Conservation (phyloP, 1,139 yeast species). For the Geotrichum cucujoidarum region DNA sequence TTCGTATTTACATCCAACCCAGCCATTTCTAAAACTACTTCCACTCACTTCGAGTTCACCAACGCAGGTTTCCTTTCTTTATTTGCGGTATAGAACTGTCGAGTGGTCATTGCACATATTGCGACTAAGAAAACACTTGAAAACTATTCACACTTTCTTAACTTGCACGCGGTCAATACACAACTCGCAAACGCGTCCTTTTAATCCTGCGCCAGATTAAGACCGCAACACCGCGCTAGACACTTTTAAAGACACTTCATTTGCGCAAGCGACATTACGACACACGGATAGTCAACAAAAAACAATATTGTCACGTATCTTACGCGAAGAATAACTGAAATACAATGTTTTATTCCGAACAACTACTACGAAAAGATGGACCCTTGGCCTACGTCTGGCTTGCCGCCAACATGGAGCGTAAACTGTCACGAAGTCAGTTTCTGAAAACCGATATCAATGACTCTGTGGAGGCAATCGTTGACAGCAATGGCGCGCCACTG, state of each 20-base stretch:
- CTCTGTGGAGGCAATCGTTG: conserved; percentile 55
- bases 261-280: too few relatives aligned
- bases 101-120: too few relatives aligned
- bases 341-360: conserved; percentile 42
- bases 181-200: conserved; percentile 4
- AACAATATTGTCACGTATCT: too few relatives aligned
- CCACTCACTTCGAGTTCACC: too few relatives aligned
- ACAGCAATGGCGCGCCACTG: conserved; percentile 43
- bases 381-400: conserved; percentile 91
- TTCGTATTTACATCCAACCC: background rate
- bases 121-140: too few relatives aligned
- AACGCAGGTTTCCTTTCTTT: too few relatives aligned
- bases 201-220: background rate
- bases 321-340: too few relatives aligned
- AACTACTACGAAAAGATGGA: conserved; percentile 59
- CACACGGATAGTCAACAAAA: too few relatives aligned
- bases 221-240: background rate
- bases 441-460: conserved; percentile 65
- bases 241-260: too few relatives aligned
- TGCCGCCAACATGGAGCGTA: conserved; percentile 83
- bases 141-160: too few relatives aligned
- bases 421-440: conserved; percentile 70
- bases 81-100: too few relatives aligned
- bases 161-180: too few relatives aligned
- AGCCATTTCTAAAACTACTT: conserved; percentile 1